Evolutionary conservation across 495 filamentous ascomycete genomes (phyloP), one percentile per base, ranked within the genome.

Genomic region (Penicillium desertorum): DNA sequence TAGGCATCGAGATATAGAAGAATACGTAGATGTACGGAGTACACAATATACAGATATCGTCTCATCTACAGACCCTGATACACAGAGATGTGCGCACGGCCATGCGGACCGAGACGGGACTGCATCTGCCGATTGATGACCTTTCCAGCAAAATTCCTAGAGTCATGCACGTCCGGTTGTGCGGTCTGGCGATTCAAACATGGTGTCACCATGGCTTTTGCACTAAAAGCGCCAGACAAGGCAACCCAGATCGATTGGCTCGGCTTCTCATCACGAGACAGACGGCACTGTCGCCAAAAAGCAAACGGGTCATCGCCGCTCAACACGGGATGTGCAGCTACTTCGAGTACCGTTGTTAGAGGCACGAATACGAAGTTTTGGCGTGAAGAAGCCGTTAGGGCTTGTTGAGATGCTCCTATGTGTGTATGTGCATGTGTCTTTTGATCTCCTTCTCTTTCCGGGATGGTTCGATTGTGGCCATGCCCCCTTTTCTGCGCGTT

Each of bases 81-180:
- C 61, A 60, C 54, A 58, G 43, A 58, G 51, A 37, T 56, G 39
- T 22, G 29, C 41, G 54, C 59, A 64, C 61, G 50, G 45, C 63
- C 66, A 62, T 61, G 60, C 59, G 59, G 63, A 64, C 63, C 50
- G 61, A 56, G 61, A 66, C 61, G 59, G 59, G 51, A 69, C 56
- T 63, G 56, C 54, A 65, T 56, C 48, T 57, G 55, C 49, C 60
- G 49, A 53, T 54, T 27, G 17, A 54, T 51, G 49, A 49, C 41
- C 20, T 45, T 51, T 60, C 56, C 42, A 63, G 36, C 53, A 58
- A 25, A 55, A 61, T 52, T 59, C 51, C 45, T 61, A 55, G 25
- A 49, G 57, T 32, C 57, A 62, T 66, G 65, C 60, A 63, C 58
- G 58, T 53, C 63, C 50, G 55, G 60, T 61, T 68, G 61, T 17